These are phyloP conservation scores for Suillus subalutaceus DNA, from an alignment of 768 basidiomycete species.

Conservation along the genomic window DNA sequence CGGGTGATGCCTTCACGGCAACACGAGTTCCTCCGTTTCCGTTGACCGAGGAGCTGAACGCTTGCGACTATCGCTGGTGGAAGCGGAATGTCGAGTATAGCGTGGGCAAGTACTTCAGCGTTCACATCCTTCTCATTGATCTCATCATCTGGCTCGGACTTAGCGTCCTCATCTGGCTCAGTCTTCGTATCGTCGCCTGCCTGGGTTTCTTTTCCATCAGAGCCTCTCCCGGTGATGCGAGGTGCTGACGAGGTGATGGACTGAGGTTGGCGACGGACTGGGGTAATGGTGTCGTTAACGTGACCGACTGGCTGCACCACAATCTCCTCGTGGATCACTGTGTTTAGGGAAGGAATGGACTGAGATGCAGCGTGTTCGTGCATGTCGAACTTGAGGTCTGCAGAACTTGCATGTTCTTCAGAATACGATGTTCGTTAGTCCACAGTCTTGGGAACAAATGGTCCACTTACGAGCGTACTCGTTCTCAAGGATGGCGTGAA, in stretches of 20 bases:
- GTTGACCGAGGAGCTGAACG: background rate
- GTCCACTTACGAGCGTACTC: background rate
- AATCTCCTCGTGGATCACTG: background rate
- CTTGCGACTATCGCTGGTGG: background rate
- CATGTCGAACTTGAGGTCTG: background rate
- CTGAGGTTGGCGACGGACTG: background rate
- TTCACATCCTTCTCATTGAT: slow-evolving; percentile 1
- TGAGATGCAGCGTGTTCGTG: background rate
- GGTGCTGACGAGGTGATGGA: background rate
- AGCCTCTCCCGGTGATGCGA: background rate
- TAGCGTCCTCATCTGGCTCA: background rate
- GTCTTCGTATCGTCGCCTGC: background rate
- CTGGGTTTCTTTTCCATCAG: background rate
- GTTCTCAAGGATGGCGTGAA: background rate
- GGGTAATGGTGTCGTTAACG: background rate
- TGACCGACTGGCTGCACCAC: background rate
- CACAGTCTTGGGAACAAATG: background rate
- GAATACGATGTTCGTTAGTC: background rate
- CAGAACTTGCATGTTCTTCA: background rate
- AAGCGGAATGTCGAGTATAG: background rate
- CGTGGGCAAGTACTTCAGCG: background rate
- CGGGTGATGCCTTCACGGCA: background rate
- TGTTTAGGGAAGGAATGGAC: background rate
- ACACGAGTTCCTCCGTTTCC: background rate
- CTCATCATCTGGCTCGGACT: background rate